Conservation (phyloP, 108 stramenopile species). For the Skeletonema menzelii region DNA sequence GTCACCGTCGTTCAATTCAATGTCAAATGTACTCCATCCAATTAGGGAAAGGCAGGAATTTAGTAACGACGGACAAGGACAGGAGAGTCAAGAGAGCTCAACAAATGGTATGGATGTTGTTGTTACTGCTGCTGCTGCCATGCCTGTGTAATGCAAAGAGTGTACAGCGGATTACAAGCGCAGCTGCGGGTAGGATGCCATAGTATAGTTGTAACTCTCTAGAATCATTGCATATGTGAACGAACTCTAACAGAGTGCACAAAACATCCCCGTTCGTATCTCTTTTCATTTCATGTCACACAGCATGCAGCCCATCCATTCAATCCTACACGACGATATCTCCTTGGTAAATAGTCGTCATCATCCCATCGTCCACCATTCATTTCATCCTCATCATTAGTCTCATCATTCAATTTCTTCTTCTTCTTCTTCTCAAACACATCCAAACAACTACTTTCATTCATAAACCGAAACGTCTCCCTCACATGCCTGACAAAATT, state of each 20-base stretch:
- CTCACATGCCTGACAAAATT: constrained; percentile 69
- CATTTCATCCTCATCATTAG: not conserved
- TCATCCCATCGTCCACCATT: not conserved
- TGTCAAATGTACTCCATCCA: not conserved
- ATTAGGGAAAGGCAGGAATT: not conserved
- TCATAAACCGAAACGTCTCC: constrained; percentile 30
- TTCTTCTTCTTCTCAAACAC: constrained; percentile 19
- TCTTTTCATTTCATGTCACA: not conserved
- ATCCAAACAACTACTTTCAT: constrained; percentile 7
- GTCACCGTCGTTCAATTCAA: no score
- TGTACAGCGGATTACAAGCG: no score
- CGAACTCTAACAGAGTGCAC: no score
- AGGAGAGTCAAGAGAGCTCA: not conserved
- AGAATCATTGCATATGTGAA: no score
- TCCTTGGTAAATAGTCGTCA: constrained; percentile 9
- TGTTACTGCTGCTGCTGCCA: not conserved
- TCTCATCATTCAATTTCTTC: not conserved
- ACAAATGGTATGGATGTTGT: not conserved
- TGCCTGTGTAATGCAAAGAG: not conserved
- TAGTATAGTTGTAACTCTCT: no score
- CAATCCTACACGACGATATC: constrained; percentile 36
- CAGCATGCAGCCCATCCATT: constrained; percentile 40
- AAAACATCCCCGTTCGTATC: no score
- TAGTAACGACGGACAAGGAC: not conserved
- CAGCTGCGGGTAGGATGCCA: no score